These are phyloP conservation scores for Pisolithus tinctorius DNA, from an alignment of 768 basidiomycete genomes.

Conservation along the genomic window DNA sequence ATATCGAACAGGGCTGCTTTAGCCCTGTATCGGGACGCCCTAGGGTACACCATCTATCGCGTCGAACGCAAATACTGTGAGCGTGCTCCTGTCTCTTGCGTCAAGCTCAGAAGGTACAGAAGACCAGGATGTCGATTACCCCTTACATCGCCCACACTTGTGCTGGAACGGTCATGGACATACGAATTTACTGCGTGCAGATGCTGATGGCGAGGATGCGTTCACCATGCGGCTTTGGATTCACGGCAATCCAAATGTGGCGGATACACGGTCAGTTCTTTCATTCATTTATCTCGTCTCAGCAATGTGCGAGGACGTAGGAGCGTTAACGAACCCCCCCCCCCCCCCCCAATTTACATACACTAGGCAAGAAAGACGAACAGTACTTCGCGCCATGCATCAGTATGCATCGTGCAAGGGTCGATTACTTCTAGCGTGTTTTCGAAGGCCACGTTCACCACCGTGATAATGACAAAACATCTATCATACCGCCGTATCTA, in stretches of 20 bases:
- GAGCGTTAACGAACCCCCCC: not conserved
- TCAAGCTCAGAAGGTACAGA: not conserved
- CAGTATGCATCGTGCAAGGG: not conserved
- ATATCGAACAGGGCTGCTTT: slow-evolving; percentile 20
- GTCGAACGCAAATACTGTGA: slow-evolving; percentile 20
- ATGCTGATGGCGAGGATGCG: slow-evolving; percentile 23
- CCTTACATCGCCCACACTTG: not conserved
- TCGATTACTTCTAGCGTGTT: not conserved
- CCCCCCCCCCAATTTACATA: not conserved
- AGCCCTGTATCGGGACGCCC: slow-evolving; percentile 15
- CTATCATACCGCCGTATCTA: too few species aligned
- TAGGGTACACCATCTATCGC: slow-evolving; percentile 16
- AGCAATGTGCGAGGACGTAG: too few species aligned
- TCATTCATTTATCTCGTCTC: not conserved
- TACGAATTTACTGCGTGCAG: slow-evolving; percentile 5
- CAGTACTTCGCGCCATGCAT: not conserved
- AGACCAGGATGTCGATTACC: not conserved
- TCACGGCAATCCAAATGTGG: not conserved
- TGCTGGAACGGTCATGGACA: not conserved
- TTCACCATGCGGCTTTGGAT: slow-evolving; percentile 16
- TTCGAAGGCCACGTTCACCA: not conserved
- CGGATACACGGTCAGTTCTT: slow-evolving; percentile 8
- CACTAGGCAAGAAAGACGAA: not conserved
- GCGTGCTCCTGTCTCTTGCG: slow-evolving; percentile 3
- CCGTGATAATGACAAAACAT: not conserved